These are phyloP conservation scores for Phytophthora foliorum DNA, from an alignment of 352 stramenopile species.

Conservation along the genomic window DNA sequence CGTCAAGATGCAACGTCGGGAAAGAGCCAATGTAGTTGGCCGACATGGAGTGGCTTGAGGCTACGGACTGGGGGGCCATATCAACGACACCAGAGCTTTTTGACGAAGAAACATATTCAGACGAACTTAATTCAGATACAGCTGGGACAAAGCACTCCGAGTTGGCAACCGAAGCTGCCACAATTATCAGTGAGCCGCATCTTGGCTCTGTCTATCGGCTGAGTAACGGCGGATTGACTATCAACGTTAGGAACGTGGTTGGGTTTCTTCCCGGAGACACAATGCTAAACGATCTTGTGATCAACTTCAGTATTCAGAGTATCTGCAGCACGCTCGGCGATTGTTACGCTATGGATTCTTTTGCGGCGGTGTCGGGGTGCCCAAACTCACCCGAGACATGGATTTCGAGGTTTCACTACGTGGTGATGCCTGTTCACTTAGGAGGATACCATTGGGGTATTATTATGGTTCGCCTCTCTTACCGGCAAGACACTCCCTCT, in stretches of 20 bases:
- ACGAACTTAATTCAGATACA: not conserved
- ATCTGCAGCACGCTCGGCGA: constrained; percentile 1
- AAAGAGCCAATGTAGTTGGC: not conserved
- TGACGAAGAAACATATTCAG: not conserved
- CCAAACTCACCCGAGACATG: not conserved
- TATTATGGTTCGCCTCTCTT: not conserved
- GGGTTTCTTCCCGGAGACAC: not conserved
- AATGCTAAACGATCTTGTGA: not conserved
- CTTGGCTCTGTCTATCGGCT: not conserved
- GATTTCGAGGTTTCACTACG: constrained; percentile 4
- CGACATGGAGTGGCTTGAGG: not conserved
- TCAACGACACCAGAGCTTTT: not conserved
- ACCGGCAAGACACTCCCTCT: not conserved
- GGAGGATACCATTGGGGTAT: constrained; percentile 4
- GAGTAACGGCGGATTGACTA: not conserved
- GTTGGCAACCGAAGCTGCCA: not conserved
- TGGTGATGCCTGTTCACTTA: constrained; percentile 6
- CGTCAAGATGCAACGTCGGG: not conserved
- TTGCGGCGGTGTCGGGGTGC: not conserved
- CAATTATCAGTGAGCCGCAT: not conserved
- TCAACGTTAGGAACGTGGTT: not conserved
- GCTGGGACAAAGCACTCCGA: not conserved
- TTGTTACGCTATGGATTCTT: constrained; percentile 5
- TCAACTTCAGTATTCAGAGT: constrained; percentile 2
- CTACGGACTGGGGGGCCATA: not conserved